Percentiles rank a stretch among this genome's conserved stretches.
Evolutionary conservation across 768 basidiomycete species (phyloP).

Genomic region (Strobilomyces confusus): DNA sequence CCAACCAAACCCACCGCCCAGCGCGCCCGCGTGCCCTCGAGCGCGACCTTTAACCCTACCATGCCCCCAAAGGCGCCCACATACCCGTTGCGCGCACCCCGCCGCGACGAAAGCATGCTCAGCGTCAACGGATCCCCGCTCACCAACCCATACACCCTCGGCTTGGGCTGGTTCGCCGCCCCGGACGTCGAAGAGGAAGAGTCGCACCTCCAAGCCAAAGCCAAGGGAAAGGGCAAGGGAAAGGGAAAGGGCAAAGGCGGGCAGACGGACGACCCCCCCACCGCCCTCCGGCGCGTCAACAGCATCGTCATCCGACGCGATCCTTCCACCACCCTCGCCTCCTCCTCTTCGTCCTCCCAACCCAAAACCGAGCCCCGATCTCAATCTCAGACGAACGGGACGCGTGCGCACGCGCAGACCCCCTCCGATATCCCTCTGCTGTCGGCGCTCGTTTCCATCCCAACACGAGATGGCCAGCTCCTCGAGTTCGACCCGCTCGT

Average conservation of each 20-base stretch:
- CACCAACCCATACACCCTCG: conserved; percentile 71
- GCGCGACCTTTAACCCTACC: conserved; percentile 67
- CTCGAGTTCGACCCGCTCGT: conserved; percentile 82
- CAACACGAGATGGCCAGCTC: conserved; percentile 75
- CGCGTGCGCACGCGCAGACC: background rate
- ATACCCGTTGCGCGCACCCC: conserved; percentile 57
- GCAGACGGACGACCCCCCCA: conserved; percentile 11
- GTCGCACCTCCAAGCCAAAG: conserved; percentile 17
- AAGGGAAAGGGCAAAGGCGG: conserved; percentile 27
- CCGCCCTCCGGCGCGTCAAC: conserved; percentile 41
- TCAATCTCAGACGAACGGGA: conserved; percentile 18
- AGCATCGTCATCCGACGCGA: conserved; percentile 61
- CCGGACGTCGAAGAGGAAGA: conserved; percentile 28
- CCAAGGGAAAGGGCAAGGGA: conserved; percentile 23
- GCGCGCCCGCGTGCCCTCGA: conserved; percentile 49
- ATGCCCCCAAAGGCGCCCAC: conserved; percentile 42
- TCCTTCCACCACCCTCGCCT: conserved; percentile 41
- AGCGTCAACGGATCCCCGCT: conserved; percentile 82
- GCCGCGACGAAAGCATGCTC: conserved; percentile 73
- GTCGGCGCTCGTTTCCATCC: conserved; percentile 69
- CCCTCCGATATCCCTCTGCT: conserved; percentile 21
- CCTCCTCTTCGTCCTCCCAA: conserved; percentile 26
- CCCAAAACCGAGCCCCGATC: conserved; percentile 11
- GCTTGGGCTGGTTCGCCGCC: conserved; percentile 52
- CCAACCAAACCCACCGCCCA: conserved; percentile 30